Percentiles rank a stretch among this genome's conserved stretches.
Conservation (phyloP, 2,329 filamentous ascomycete genomes). For the Lachnellula arida region DNA sequence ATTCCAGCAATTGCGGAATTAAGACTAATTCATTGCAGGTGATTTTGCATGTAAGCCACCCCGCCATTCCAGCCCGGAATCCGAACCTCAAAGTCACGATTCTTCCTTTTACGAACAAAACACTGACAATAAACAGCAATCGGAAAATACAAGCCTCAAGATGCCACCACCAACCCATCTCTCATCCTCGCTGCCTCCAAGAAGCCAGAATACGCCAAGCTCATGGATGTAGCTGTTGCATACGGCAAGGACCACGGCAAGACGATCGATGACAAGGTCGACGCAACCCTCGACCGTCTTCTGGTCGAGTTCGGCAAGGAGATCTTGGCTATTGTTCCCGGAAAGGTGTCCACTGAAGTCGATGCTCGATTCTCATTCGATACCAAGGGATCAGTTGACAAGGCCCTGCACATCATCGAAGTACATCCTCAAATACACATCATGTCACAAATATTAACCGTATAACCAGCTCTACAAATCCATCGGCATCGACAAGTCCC, state of each 20-base stretch:
- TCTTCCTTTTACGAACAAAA: constrained; percentile 6
- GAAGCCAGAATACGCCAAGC: constrained; percentile 90
- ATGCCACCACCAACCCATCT: constrained; percentile 99
- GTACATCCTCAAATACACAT: constrained; percentile 48
- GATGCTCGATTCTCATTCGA: constrained; percentile 95
- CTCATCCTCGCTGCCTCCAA: constrained; percentile 97
- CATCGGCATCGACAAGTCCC: constrained; percentile 86
- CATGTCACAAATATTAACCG: background rate
- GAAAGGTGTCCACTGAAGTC: constrained; percentile 98
- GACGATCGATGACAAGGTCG: constrained; percentile 74
- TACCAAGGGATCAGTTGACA: constrained; percentile 84
- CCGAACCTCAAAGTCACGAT: background rate
- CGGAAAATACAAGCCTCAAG: constrained; percentile 99
- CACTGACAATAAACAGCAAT: constrained; percentile 58
- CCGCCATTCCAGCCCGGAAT: constrained; percentile 10
- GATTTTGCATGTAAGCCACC: constrained; percentile 69
- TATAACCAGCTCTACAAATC: constrained; percentile 81
- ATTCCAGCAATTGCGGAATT: constrained; percentile 2
- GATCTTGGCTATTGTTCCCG: constrained; percentile 94
- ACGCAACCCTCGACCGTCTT: constrained; percentile 85
- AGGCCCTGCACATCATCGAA: constrained; percentile 95
- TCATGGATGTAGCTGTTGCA: constrained; percentile 80
- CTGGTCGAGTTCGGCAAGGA: constrained; percentile 97
- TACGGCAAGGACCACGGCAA: constrained; percentile 77
- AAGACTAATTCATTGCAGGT: constrained; percentile 42